phyloP scores from a whole-genome alignment of 2,329 filamentous ascomycete genomes.

The Scedosporium boydii region DNA sequence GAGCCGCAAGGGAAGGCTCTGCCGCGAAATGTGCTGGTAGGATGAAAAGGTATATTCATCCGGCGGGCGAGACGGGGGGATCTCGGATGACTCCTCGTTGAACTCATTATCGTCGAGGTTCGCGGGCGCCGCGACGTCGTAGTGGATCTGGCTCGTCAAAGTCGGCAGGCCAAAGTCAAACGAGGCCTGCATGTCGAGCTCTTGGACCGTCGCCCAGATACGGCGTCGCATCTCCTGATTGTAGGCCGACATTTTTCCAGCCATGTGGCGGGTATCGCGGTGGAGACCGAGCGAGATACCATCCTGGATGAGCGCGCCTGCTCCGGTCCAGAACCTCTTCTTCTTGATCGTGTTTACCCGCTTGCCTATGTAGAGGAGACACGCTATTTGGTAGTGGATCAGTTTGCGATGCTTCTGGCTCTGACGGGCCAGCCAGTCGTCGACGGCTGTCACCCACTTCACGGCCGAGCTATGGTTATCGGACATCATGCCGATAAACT shows the following conservation, averaged over 20 bases:
- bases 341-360: conserved; percentile 55
- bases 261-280: conserved; percentile 47
- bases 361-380: conserved; percentile 51
- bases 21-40: conserved; percentile 47
- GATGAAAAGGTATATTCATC: conserved; percentile 49
- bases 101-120: conserved; percentile 52
- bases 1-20: conserved; percentile 45
- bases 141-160: conserved; percentile 45
- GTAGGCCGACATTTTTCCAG: conserved; percentile 45
- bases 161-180: conserved; percentile 53
- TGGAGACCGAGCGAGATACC: conserved; percentile 50
- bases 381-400: conserved; percentile 51
- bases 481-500: conserved; percentile 49
- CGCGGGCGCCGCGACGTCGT: conserved; percentile 43
- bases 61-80: conserved; percentile 41
- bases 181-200: conserved; percentile 53
- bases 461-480: conserved; percentile 45
- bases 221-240: conserved; percentile 53
- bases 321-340: conserved; percentile 52
- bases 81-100: conserved; percentile 38
- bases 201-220: conserved; percentile 52
- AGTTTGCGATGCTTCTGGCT: conserved; percentile 53
- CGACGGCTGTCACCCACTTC: conserved; percentile 46
- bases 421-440: conserved; percentile 43
- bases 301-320: conserved; percentile 46